Evolutionary conservation across 148 eudicot genomes (phyloP), one percentile per base, ranked within the genome.

Genomic region (Arbutus unedo): DNA sequence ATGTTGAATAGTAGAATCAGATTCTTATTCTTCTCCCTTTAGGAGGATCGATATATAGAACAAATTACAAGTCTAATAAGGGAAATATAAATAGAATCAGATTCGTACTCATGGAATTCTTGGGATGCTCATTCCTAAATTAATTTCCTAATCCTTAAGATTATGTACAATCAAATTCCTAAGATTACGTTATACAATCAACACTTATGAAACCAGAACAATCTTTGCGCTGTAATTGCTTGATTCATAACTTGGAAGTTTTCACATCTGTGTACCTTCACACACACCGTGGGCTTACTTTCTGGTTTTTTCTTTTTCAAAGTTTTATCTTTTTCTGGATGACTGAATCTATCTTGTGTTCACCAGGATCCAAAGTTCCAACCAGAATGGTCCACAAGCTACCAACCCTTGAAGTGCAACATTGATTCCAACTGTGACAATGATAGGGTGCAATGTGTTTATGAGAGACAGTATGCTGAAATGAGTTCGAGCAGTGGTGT

Each of bases 401-500:
- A 96, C 83, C 83, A 91, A 74, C 94, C 98, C 6, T 89, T 93
- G 64, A 93, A 91, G 79, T 96, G 99, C 91, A 93, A 89, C 82
- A 82, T 85, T 84, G 95, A 92, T 80, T 96, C 98, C 86, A 85
- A 81, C 18, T 96, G 99, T 86, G 95, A 96, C 79, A 82, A 49
- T 77, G 85, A 89, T 3, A 83, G 77, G 76, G 83, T 83, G 76
- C 92, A 91, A 76, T 96, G 99, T 86, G 79, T 79, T 43, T 94
- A 96, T 68, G 98, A 91, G 88, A 91, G 99, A 84, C 92, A 91
- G 41, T 96, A 96, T 85, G 99, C 97, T 83, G 99, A 96, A 89
- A 90, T 93, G 99, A 96, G 99, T 86, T 92, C 99, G 55, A 94
- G 99, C 87, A 94, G 97, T 86, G 98, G 99, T 54, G 91, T 96